These are phyloP conservation scores for Trichomonas tenax DNA, from an alignment of 208 protist species.

Conservation along the genomic window DNA sequence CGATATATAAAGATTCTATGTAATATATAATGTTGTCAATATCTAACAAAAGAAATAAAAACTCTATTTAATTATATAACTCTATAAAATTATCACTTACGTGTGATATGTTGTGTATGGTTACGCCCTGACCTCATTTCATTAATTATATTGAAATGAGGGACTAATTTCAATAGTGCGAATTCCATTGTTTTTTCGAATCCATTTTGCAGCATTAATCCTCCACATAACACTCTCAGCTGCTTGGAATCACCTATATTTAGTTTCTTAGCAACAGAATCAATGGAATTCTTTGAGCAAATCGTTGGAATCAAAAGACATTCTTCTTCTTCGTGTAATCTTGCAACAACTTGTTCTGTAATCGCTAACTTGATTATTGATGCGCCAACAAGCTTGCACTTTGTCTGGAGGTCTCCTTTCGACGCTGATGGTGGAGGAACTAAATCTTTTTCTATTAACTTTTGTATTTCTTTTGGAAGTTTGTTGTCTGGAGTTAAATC, in stretches of 20 bases:
- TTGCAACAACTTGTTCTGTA: not conserved
- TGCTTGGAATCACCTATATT: not conserved
- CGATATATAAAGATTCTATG: too few relatives aligned
- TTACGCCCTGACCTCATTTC: not conserved
- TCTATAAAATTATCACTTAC: not conserved
- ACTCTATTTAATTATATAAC: not conserved
- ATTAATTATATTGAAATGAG: not conserved
- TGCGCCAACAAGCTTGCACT: not conserved
- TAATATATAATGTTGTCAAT: too few relatives aligned
- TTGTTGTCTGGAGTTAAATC: not conserved
- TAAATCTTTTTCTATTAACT: not conserved
- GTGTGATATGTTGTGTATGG: not conserved
- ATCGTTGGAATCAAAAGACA: not conserved
- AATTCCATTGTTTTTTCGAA: not conserved
- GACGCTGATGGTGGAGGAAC: not conserved
- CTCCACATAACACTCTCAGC: not conserved
- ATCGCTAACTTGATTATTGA: not conserved
- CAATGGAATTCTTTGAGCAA: not conserved
- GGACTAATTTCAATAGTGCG: not conserved
- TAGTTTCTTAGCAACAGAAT: not conserved
- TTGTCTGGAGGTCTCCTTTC: not conserved
- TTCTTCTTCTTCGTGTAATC: not conserved
- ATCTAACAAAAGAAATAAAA: not conserved
- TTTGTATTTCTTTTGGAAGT: not conserved
- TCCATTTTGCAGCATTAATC: not conserved